Base-by-base conservation (phyloP, 768 basidiomycete species). In the Leccinum disarticulatum region DNA sequence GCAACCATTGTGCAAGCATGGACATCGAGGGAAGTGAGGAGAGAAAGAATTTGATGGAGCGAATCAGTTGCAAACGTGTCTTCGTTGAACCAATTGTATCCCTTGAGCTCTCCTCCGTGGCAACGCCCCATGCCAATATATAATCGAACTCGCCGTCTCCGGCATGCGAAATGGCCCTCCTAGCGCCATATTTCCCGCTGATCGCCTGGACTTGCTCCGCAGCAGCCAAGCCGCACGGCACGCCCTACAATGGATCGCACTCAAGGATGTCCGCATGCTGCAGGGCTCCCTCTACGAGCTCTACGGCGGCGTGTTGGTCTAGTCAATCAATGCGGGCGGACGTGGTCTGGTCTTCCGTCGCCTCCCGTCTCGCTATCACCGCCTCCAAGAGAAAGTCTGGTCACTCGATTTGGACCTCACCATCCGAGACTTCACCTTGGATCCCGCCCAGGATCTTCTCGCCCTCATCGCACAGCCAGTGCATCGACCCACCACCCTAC, bases 31-130 rank as follows among this genome's bases (percentile, higher is more conserved):
- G 87, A 82, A 17, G 81, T 77, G 22, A 91, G 78, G 30, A 91
- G 79, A 9, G 84, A 74, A 47, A 91, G 80, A 17, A 91, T 89
- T 64, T 90, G 84, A 57, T 79, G 81, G 9, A 91, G 77, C 2
- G 90, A 90, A 69, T 91, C 90, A 0, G 82, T 81, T 10, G 87
- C 82, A 70, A 87, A 91, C 0, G 87, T 84, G 62, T 91, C 87
- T 68, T 90, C 85, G 70, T 90, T 84, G 68, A 90, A 90, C 86
- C 88, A n/a, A n/a, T n/a, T n/a, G n/a, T n/a, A n/a, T n/a, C n/a
- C n/a, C n/a, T n/a, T n/a, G n/a, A n/a, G 52, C 61, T 10, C 33
- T 67, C 3, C 64, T 79, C 14, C 69, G 63, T 22, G 54, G 64
- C 22, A 75, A 73, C 25, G 69, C 77, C 6, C 61, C 58, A 6